phyloP scores from a whole-genome alignment of 176 grass and related monocot genomes.

The Hyparrhenia diplandra region DNA sequence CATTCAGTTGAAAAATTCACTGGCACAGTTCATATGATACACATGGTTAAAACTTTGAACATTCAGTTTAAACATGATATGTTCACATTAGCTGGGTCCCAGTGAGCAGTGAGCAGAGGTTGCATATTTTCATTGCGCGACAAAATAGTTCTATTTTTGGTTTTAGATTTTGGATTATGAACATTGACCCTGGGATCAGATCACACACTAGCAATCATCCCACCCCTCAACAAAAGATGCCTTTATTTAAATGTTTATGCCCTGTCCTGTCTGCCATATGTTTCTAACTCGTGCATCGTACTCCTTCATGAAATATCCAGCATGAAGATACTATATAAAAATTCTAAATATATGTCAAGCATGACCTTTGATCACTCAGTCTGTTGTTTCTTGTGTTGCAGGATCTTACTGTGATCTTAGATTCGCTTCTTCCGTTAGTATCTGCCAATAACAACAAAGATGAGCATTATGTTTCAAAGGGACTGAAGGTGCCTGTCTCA shows the following conservation, averaged over 20 bases:
- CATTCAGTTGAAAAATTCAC: not conserved
- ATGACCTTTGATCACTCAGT: constrained; percentile 15
- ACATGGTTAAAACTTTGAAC: not conserved
- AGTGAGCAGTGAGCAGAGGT: not conserved
- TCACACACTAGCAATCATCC: not conserved
- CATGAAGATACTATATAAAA: not conserved
- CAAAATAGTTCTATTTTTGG: not conserved
- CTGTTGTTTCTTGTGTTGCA: constrained; percentile 42
- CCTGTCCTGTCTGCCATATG: not conserved
- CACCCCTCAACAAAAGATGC: not conserved
- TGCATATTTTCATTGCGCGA: not conserved
- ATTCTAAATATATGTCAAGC: not conserved
- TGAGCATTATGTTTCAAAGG: constrained; percentile 70
- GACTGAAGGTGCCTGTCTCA: constrained; percentile 66
- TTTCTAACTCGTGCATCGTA: not conserved
- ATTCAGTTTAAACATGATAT: not conserved
- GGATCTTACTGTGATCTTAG: constrained; percentile 71
- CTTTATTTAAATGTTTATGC: constrained; percentile 2
- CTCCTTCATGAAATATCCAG: not conserved
- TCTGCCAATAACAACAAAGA: constrained; percentile 58
- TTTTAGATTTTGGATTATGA: not conserved
- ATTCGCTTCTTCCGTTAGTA: constrained; percentile 80
- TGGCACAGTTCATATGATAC: not conserved
- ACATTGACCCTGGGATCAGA: not conserved
- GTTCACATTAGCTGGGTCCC: not conserved